Evolutionary conservation across 2,329 filamentous ascomycete species (phyloP), one percentile per base, ranked within the genome.

Genomic region (Aspergillus spinulosporus): DNA sequence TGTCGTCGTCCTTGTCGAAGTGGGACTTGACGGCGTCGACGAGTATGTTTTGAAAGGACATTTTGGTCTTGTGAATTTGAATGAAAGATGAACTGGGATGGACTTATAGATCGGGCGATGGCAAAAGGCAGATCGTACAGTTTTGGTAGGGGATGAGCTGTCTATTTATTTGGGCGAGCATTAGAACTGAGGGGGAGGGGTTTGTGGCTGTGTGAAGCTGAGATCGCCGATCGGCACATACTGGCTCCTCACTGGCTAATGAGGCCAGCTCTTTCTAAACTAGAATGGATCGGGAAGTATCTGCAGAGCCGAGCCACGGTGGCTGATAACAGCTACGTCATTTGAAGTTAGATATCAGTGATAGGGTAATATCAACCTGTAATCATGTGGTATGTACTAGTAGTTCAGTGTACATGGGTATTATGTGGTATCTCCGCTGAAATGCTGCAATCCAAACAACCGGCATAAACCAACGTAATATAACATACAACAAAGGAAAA

Each of bases 11-110:
- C n/a, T 49, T 42, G 36, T 52, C 39, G 48, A 62, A 40, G 48
- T 59, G 56, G 43, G 55, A 31, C 52, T 64, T 55, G 40, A 60
- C 44, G 21, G 52, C 56, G 34, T 47, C 57, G 49, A 44, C 50
- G 58, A 64, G 51, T 11, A 64, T 37, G 50, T 62, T 52, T 45
- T 54, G 52, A 58, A 64, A 54, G 44, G 64, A 66, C 67, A 69
- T 68, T 34, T 51, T 65, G 57, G n/a, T 21, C 1, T 7, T 42
- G 6, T 49, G 57, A 8, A 2, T 12, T 46, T 26, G 21, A 21
- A 21, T 21, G 21, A 21, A 21, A 21, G 21, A 21, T 21, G 21
- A 21, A 21, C 21, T 21, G 21, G 21, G 21, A 21, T 21, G 21
- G 21, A 21, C 21, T 21, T 21, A 21, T 21, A 21, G 21, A 21